These are phyloP conservation scores for Citropsis articulata DNA, from an alignment of 345 rosid species.

Conservation along the genomic window DNA sequence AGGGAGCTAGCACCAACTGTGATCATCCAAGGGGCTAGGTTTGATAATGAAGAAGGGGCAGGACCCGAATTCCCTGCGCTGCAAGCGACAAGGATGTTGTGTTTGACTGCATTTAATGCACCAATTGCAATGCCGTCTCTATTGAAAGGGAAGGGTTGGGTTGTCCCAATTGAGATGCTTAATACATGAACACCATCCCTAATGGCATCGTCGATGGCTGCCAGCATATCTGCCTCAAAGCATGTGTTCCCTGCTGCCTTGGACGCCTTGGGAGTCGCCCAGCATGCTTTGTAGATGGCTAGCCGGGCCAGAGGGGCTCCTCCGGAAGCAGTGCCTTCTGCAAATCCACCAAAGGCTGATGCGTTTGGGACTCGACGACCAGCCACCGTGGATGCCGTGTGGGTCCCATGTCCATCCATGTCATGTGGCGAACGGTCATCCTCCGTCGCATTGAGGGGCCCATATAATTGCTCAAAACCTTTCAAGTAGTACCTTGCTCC, in stretches of 20 bases:
- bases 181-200: constrained; percentile 71
- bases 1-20: constrained; percentile 80
- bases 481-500: constrained; percentile 77
- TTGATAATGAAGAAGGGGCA: constrained; percentile 48
- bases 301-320: constrained; percentile 80
- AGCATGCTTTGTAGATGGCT: constrained; percentile 80
- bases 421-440: constrained; percentile 75
- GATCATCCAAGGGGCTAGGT: constrained; percentile 73
- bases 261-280: constrained; percentile 55
- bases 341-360: constrained; percentile 63
- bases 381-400: constrained; percentile 70
- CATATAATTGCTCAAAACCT: constrained; percentile 42
- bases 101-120: constrained; percentile 58
- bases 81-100: constrained; percentile 58
- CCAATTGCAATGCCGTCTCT: constrained; percentile 59
- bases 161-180: constrained; percentile 63
- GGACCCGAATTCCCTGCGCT: constrained; percentile 83
- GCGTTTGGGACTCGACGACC: constrained; percentile 46
- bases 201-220: constrained; percentile 80
- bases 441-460: constrained; percentile 46
- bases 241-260: constrained; percentile 53
- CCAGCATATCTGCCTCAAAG: constrained; percentile 64
- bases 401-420: constrained; percentile 81
- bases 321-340: constrained; percentile 61
- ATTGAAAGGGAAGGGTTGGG: constrained; percentile 3